phyloP scores from a whole-genome alignment of 441 rosid species.

The Gossypium trilobum region DNA sequence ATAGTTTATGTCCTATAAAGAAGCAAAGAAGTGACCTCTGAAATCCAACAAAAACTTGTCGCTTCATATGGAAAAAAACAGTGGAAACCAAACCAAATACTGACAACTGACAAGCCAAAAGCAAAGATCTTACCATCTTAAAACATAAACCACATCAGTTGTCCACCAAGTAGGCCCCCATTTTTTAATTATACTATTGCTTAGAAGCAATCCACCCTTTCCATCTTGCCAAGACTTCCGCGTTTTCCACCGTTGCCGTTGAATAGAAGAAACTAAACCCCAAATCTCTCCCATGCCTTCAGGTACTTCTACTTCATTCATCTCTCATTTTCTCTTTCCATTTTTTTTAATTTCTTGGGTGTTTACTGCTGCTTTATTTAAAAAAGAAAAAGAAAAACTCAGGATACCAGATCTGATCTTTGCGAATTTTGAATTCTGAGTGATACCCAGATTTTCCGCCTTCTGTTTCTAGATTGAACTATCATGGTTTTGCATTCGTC shows the following conservation, averaged over 20 bases:
- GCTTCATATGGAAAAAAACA: not conserved
- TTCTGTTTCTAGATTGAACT: slow-evolving; percentile 3
- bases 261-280: slow-evolving; percentile 10
- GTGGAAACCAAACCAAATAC: no score
- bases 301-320: slow-evolving; percentile 9
- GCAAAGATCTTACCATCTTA: not conserved
- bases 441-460: not conserved
- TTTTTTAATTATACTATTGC: no score
- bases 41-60: not conserved
- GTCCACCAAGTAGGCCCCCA: not conserved
- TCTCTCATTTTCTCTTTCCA: not conserved
- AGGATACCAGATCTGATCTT: slow-evolving; percentile 17
- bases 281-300: not conserved
- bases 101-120: not conserved
- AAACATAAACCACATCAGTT: not conserved
- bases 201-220: not conserved
- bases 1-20: not conserved
- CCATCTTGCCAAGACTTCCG: slow-evolving; percentile 12
- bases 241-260: slow-evolving; percentile 17
- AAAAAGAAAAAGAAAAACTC: no score
- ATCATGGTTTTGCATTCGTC: not conserved
- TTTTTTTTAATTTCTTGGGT: not conserved
- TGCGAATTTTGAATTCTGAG: not conserved
- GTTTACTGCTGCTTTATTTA: not conserved
- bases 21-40: not conserved